Percentiles rank a stretch among this genome's conserved stretches.
Conservation (phyloP, 2,329 filamentous ascomycete species). For the Fusarium anguioides region DNA sequence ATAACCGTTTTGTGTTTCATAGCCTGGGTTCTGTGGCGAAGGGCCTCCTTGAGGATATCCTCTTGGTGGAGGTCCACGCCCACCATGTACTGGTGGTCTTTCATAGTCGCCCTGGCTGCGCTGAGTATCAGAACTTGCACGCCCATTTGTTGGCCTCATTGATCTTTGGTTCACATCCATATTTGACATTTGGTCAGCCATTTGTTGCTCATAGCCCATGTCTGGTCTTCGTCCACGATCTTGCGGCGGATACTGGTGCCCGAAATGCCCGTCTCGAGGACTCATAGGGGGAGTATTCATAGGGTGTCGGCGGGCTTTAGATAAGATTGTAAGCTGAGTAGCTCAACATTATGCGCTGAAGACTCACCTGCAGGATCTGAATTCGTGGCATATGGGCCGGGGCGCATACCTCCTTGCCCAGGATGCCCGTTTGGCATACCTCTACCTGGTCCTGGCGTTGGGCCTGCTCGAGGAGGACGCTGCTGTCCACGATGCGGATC, state of each 20-base stretch:
- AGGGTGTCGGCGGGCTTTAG: constrained; percentile 47
- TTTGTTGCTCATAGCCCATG: constrained; percentile 47
- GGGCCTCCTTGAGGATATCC: constrained; percentile 50
- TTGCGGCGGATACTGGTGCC: constrained; percentile 39
- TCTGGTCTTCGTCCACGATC: constrained; percentile 35
- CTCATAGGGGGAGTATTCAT: constrained; percentile 48
- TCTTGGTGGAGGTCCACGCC: constrained; percentile 45
- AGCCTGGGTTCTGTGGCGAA: constrained; percentile 44
- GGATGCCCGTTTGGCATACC: constrained; percentile 44
- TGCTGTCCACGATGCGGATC: constrained; percentile 52
- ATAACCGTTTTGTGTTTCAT: constrained; percentile 41
- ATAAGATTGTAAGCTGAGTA: constrained; percentile 18
- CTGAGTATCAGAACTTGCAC: constrained; percentile 45
- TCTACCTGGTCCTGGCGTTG: constrained; percentile 45
- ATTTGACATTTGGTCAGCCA: constrained; percentile 49
- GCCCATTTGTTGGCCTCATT: constrained; percentile 36
- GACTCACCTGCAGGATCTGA: constrained; percentile 57
- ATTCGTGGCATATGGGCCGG: constrained; percentile 54
- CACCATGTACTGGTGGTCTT: constrained; percentile 42
- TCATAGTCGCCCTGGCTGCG: constrained; percentile 45
- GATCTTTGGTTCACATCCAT: constrained; percentile 51
- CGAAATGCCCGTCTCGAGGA: constrained; percentile 44
- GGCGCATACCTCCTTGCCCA: constrained; percentile 55
- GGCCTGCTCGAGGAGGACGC: constrained; percentile 53
- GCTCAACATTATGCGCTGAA: neutral